A percentile compares a stretch with the other conserved stretches of the same genome.
phyloP scores from a whole-genome alignment of 371 early-diverging fungal species.

The Mucor ambiguus region DNA sequence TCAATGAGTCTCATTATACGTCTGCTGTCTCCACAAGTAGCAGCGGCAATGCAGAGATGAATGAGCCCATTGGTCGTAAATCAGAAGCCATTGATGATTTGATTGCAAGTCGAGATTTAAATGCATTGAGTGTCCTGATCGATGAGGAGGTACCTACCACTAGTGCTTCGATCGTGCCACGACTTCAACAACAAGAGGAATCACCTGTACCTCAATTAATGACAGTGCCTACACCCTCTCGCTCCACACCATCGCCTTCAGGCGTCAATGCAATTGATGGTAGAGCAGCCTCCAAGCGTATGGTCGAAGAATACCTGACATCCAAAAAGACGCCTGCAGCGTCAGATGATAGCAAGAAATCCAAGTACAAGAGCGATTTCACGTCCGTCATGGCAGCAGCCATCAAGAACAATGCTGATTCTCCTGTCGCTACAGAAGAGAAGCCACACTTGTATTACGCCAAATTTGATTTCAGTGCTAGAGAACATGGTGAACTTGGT shows the following conservation, averaged over 20 bases:
- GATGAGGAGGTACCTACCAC: constrained; percentile 6
- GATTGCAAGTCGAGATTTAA: constrained; percentile 16
- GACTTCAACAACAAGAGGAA: background rate
- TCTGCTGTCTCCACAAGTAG: background rate
- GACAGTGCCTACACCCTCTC: background rate
- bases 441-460: constrained; percentile 66
- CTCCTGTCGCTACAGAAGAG: constrained; percentile 34
- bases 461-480: constrained; percentile 74
- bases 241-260: constrained; percentile 7
- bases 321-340: constrained; percentile 17
- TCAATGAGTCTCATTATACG: background rate
- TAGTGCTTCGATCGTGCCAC: background rate
- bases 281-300: constrained; percentile 42
- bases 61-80: constrained; percentile 8
- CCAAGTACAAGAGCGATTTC: constrained; percentile 49
- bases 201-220: background rate
- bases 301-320: constrained; percentile 45
- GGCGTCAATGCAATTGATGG: constrained; percentile 26
- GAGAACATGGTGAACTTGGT: constrained; percentile 79
- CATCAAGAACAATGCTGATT: constrained; percentile 35
- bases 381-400: constrained; percentile 41
- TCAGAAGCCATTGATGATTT: constrained; percentile 15
- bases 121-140: constrained; percentile 13
- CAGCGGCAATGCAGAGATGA: background rate
- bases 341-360: background rate